Base-by-base conservation (phyloP, 2,329 filamentous ascomycete species). In the Fusarium lateritium region DNA sequence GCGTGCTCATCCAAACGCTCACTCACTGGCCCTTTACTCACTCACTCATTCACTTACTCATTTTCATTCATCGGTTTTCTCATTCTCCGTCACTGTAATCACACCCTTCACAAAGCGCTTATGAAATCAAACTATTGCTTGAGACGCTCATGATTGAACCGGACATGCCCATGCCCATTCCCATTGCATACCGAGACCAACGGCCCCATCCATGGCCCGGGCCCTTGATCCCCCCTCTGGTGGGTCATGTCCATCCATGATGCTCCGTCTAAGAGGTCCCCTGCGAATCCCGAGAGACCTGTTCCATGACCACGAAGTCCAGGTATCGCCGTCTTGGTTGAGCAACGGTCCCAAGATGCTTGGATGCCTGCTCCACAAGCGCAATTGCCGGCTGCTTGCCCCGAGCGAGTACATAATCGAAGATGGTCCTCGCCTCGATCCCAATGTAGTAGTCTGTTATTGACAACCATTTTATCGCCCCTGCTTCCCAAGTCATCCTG, bases 391-490 rank as follows among this genome's bases (percentile, higher is more conserved):
- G 60, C 54, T 60, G 62, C 42, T 56, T 67, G 69, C 67, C 61
- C 60, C 63, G 52, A 57, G 62, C 62, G 65, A 75, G 67, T 76
- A 76, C 73, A 75, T 75, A 76, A 75, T 67, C 65, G 62, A 70
- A 71, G 61, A 58, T 62, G 70, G 52, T 72, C 72, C 73, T 76
- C 74, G 56, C 44, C 62, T 60, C 63, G 60, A 58, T 74, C 72
- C 72, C 59, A 73, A 72, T 73, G 70, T 56, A 66, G 70, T 61
- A 72, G 68, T 71, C 57, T 75, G 65, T 70, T 74, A 53, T 73
- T 60, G 54, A 65, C 55, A 63, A 54, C 13, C 59, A 63, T 52
- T 66, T 58, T 58, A 62, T 61, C 40, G 55, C 54, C 47, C 50
- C 53, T 66, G 55, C 61, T 62, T 53, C 57, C 55, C 56, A 50